Percentiles rank a stretch among this genome's conserved stretches.
Evolutionary conservation across 176 grass and related monocot genomes (phyloP).

Genomic region (Carex scoparia): DNA sequence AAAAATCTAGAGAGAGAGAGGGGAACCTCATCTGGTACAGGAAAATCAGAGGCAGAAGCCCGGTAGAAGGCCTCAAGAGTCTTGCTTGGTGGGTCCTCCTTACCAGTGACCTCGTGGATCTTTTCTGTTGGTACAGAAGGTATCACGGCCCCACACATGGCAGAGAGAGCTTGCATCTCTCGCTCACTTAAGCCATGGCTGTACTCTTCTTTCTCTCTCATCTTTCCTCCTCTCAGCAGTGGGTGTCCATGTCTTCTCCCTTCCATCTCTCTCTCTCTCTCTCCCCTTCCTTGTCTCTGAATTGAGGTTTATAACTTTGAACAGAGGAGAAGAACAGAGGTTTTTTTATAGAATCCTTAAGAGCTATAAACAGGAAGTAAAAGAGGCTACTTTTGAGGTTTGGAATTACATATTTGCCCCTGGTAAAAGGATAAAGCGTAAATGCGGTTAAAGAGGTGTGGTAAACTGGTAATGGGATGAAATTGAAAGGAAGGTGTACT

Average conservation of each 20-base stretch:
- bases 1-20: not conserved
- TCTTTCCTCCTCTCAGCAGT: slow-evolving; percentile 35
- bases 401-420: not conserved
- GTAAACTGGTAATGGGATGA: not conserved
- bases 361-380: not conserved
- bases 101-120: slow-evolving; percentile 13
- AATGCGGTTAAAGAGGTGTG: slow-evolving; percentile 8
- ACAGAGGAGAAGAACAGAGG: not conserved
- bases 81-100: slow-evolving; percentile 36
- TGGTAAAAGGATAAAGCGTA: not conserved
- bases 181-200: slow-evolving; percentile 42
- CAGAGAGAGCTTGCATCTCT: slow-evolving; percentile 58
- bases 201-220: slow-evolving; percentile 36
- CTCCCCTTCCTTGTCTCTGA: not conserved
- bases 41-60: slow-evolving; percentile 46
- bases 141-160: slow-evolving; percentile 64
- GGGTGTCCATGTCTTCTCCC: slow-evolving; percentile 30
- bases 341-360: not conserved
- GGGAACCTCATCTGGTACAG: slow-evolving; percentile 54
- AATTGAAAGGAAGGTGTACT: not conserved
- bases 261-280: not conserved
- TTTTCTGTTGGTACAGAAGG: slow-evolving; percentile 43
- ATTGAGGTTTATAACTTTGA: not conserved
- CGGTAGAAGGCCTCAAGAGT: slow-evolving; percentile 50
- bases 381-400: not conserved